Evolutionary conservation across 768 basidiomycete species (phyloP).

Genomic region (Clitopilus hobsonii): DNA sequence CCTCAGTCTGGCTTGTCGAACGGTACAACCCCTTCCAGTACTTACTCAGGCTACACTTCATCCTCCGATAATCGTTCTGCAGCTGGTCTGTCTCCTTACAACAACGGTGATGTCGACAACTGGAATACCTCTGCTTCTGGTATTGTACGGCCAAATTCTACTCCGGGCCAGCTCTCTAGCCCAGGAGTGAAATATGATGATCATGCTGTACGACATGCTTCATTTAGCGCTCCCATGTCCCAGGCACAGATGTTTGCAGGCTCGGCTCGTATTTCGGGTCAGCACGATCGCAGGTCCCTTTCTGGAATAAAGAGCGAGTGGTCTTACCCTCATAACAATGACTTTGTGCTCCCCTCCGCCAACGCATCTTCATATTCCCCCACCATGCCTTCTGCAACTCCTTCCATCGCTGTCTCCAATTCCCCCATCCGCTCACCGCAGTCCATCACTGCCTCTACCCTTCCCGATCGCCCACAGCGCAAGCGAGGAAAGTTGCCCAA

Average conservation of each 20-base stretch:
- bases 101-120: constrained; percentile 38
- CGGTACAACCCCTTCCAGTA: constrained; percentile 45
- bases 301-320: constrained; percentile 66
- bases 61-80: constrained; percentile 44
- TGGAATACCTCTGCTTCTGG: constrained; percentile 53
- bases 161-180: constrained; percentile 52
- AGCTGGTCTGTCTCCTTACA: constrained; percentile 37
- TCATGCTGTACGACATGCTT: constrained; percentile 55
- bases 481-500: constrained; percentile 88
- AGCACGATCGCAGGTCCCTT: constrained; percentile 57
- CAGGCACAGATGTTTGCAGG: constrained; percentile 61
- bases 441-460: constrained; percentile 45
- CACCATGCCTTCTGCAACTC: constrained; percentile 39
- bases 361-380: constrained; percentile 35
- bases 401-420: constrained; percentile 35
- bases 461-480: constrained; percentile 73
- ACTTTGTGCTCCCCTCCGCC: constrained; percentile 47
- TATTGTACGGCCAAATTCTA: constrained; percentile 67
- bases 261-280: constrained; percentile 68
- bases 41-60: constrained; percentile 41
- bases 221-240: constrained; percentile 55
- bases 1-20: constrained; percentile 46
- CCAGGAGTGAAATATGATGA: constrained; percentile 68
- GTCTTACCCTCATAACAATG: constrained; percentile 53
- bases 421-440: constrained; percentile 55